Evolutionary conservation across 179 eudicot genomes (phyloP).

Genomic region (Vitellaria paradoxa): DNA sequence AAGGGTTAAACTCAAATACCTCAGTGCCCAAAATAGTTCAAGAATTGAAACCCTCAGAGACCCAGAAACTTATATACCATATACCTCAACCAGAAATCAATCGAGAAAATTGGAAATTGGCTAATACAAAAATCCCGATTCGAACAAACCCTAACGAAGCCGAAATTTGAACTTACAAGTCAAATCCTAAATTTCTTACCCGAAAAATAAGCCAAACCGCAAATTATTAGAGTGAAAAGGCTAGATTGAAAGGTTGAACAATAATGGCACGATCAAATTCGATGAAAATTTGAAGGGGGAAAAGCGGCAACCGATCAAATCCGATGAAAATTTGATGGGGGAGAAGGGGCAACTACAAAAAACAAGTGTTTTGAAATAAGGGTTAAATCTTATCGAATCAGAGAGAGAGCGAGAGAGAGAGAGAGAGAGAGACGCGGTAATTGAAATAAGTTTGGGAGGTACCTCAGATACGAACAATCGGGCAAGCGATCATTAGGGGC

Average conservation of each 20-base stretch:
- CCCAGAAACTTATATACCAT: background rate
- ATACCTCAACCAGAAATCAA: background rate
- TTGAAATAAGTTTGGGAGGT: background rate
- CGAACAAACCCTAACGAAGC: conserved; percentile 21
- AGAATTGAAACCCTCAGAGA: background rate
- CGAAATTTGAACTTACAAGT: conserved; percentile 15
- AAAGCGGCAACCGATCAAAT: too few species aligned
- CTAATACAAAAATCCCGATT: background rate
- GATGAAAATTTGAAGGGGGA: background rate
- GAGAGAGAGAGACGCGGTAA: too few species aligned
- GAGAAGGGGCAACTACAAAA: background rate
- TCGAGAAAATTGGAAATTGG: background rate
- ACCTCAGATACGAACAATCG: conserved; percentile 8
- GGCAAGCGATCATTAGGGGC: background rate
- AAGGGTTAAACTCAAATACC: background rate
- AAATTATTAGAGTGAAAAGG: background rate
- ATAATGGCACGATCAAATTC: background rate
- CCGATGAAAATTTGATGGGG: too few species aligned
- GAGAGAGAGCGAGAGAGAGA: background rate
- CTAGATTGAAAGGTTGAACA: background rate
- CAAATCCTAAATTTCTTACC: conserved; percentile 1
- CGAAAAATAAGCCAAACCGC: too few species aligned
- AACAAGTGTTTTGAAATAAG: background rate
- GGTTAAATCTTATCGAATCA: too few species aligned
- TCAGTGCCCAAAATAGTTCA: background rate